Evolutionary conservation across 2,329 filamentous ascomycete genomes (phyloP).

Genomic region (Aspergillus quadricinctus): DNA sequence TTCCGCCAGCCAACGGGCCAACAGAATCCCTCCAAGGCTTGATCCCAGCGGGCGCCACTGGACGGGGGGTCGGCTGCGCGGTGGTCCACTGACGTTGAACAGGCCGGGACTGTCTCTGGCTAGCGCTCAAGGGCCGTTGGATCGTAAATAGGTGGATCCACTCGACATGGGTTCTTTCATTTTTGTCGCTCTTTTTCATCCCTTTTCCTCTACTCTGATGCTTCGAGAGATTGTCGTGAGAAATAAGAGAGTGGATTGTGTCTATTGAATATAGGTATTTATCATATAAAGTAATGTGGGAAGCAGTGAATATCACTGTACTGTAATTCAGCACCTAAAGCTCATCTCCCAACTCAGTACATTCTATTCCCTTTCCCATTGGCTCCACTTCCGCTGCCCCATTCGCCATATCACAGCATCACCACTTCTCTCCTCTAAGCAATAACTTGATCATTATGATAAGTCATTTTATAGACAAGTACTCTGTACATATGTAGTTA

Average conservation of each 20-base stretch:
- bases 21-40: conserved; percentile 13
- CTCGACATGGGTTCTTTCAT: conserved; percentile 7
- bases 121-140: conserved; percentile 17
- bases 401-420: conserved; percentile 5
- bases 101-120: conserved; percentile 13
- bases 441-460: neutral
- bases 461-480: neutral
- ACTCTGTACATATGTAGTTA: neutral
- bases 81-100: conserved; percentile 17
- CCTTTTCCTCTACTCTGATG: conserved; percentile 1
- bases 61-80: conserved; percentile 8
- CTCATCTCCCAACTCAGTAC: conserved; percentile 8
- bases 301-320: neutral
- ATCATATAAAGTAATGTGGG: neutral
- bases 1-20: conserved; percentile 5
- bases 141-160: conserved; percentile 14
- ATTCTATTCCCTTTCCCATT: conserved; percentile 5
- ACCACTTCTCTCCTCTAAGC: neutral
- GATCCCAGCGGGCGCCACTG: conserved; percentile 19
- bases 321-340: neutral
- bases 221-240: neutral
- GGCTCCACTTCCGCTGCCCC: conserved; percentile 18
- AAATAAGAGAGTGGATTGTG: neutral
- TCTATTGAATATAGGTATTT: neutral
- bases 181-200: conserved; percentile 5